A percentile compares a stretch with the other conserved stretches of the same genome.
Conservation (phyloP, 1,284 basidiomycete genomes). For the Cryptococcus depauperatus region DNA sequence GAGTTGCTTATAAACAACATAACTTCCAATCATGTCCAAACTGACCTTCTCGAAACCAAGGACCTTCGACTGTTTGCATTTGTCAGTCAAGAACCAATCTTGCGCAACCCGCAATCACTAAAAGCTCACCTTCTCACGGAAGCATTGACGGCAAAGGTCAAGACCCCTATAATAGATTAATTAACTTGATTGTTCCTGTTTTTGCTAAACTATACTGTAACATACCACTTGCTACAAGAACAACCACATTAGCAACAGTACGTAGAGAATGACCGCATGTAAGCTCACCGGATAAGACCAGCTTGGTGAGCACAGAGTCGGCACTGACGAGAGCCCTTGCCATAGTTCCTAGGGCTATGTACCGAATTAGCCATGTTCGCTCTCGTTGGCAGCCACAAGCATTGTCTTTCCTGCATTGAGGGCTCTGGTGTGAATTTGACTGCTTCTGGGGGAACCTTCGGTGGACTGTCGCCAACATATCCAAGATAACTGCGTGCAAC, state of each 20-base stretch:
- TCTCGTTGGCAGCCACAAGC: background rate
- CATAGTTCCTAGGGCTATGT: slow-evolving; percentile 73
- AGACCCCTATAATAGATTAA: slow-evolving; percentile 52
- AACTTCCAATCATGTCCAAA: too few species aligned
- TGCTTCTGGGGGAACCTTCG: too few species aligned
- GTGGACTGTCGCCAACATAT: too few species aligned
- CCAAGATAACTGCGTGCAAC: too few species aligned
- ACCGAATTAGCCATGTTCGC: slow-evolving; percentile 1
- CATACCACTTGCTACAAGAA: slow-evolving; percentile 31
- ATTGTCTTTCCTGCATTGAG: too few species aligned
- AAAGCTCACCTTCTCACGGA: slow-evolving; percentile 71
- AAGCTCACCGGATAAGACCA: slow-evolving; percentile 69
- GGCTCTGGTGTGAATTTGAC: too few species aligned
- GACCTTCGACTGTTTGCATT: slow-evolving; percentile 51
- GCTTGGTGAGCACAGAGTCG: slow-evolving; percentile 93
- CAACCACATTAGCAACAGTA: slow-evolving; percentile 12
- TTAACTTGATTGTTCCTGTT: background rate
- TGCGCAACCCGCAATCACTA: background rate
- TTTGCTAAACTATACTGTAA: slow-evolving; percentile 1
- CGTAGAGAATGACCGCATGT: background rate
- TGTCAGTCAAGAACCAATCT: slow-evolving; percentile 6
- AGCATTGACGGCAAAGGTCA: slow-evolving; percentile 95
- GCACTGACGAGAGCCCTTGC: slow-evolving; percentile 92
- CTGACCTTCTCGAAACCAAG: slow-evolving; percentile 91
- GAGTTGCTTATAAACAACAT: too few species aligned